Evolutionary conservation across 768 basidiomycete genomes (phyloP).

Genomic region (Amanita muscaria): DNA sequence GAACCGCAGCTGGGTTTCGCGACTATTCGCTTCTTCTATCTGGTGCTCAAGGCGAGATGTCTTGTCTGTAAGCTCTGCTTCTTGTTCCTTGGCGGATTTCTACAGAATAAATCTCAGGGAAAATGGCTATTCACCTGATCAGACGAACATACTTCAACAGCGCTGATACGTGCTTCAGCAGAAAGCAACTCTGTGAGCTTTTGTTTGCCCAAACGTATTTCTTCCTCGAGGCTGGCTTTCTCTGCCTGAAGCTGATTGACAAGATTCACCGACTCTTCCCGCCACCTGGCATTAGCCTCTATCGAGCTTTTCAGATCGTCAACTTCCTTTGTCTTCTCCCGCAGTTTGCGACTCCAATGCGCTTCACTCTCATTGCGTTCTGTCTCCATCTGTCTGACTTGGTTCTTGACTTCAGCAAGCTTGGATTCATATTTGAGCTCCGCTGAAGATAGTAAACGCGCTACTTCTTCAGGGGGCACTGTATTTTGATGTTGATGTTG

Average conservation of each 20-base stretch:
- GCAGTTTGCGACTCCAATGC: slow-evolving; percentile 80
- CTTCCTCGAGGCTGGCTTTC: slow-evolving; percentile 42
- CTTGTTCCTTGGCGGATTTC: slow-evolving; percentile 29
- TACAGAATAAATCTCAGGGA: slow-evolving; percentile 11
- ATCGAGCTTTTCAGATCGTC: slow-evolving; percentile 61
- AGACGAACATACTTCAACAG: slow-evolving; percentile 54
- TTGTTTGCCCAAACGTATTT: slow-evolving; percentile 38
- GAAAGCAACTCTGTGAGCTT: slow-evolving; percentile 48
- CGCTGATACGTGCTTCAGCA: slow-evolving; percentile 39
- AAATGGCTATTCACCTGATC: background rate
- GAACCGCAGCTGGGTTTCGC: slow-evolving; percentile 60
- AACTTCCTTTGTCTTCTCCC: slow-evolving; percentile 67
- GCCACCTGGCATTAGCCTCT: slow-evolving; percentile 46
- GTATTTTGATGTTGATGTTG: slow-evolving; percentile 35
- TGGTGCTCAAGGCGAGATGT: slow-evolving; percentile 50
- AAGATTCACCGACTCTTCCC: slow-evolving; percentile 49
- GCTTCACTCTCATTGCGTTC: slow-evolving; percentile 85
- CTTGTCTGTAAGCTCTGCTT: slow-evolving; percentile 40
- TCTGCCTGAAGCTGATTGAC: slow-evolving; percentile 43
- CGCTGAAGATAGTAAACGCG: slow-evolving; percentile 62
- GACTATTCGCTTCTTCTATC: slow-evolving; percentile 62
- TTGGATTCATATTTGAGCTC: slow-evolving; percentile 73
- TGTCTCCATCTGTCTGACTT: slow-evolving; percentile 57
- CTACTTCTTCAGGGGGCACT: slow-evolving; percentile 55
- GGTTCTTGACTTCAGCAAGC: slow-evolving; percentile 60